These are phyloP conservation scores for Pseudogymnoascus sp. DNA, from an alignment of 2,329 filamentous ascomycete species.

Conservation along the genomic window DNA sequence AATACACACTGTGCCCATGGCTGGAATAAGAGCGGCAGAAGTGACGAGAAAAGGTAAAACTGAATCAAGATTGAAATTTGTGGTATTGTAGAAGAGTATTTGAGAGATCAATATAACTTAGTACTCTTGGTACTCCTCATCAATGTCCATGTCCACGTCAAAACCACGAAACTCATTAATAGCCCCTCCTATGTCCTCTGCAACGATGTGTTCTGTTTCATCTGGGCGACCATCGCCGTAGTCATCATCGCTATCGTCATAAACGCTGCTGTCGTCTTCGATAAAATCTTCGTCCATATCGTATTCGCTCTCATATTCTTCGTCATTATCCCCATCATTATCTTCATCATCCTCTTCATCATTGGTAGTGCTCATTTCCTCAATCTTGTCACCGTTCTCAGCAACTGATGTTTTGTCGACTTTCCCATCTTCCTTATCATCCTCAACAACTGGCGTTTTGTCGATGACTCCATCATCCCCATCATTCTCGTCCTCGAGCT, in stretches of 20 bases:
- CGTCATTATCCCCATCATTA: background rate
- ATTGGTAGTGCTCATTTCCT: background rate
- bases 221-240: no score
- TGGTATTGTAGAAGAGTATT: background rate
- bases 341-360: background rate
- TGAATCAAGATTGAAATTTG: background rate
- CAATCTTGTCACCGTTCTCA: background rate
- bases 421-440: background rate
- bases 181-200: no score
- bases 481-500: background rate
- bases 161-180: no score
- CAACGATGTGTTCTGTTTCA: no score
- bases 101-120: background rate
- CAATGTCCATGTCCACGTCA: no score
- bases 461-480: background rate
- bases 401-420: background rate
- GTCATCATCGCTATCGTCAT: conserved; percentile 13
- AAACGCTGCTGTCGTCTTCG: no score
- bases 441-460: background rate
- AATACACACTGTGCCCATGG: background rate
- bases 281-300: no score
- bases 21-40: background rate
- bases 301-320: conserved; percentile 10
- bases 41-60: no score
- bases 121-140: conserved; percentile 22